These are phyloP conservation scores for Alternaria infectoria DNA, from an alignment of 2,329 filamentous ascomycete genomes.

Conservation along the genomic window DNA sequence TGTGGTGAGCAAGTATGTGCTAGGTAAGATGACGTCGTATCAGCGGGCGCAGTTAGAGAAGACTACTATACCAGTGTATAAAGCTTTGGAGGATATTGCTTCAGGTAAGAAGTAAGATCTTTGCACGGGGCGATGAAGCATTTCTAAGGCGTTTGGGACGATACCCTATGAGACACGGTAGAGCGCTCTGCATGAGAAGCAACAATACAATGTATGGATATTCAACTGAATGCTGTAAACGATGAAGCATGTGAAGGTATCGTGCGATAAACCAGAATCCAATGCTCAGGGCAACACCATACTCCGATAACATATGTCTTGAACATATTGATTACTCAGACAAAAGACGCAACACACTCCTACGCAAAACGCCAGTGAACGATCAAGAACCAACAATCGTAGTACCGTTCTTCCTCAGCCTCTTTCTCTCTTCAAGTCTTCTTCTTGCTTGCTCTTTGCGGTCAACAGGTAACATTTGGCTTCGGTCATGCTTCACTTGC, in stretches of 20 bases:
- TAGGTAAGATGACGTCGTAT: conserved; percentile 66
- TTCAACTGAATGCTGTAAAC: conserved; percentile 2
- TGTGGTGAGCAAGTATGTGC: conserved; percentile 78
- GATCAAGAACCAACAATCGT: not conserved
- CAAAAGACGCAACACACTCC: not conserved
- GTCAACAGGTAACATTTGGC: conserved; percentile 26
- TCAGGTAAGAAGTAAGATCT: conserved; percentile 34
- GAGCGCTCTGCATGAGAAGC: conserved; percentile 1
- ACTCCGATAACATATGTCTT: not conserved
- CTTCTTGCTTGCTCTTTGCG: conserved; percentile 36
- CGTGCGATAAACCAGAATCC: conserved; percentile 23
- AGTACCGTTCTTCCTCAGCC: conserved; percentile 28
- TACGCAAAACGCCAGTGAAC: not conserved
- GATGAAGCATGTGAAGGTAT: conserved; percentile 25
- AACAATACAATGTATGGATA: conserved; percentile 13
- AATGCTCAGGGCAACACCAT: conserved; percentile 3
- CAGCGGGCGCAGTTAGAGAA: conserved; percentile 55
- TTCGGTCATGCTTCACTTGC: conserved; percentile 25
- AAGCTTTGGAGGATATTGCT: conserved; percentile 60
- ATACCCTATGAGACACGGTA: conserved; percentile 14
- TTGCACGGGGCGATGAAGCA: conserved; percentile 8
- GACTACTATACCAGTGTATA: conserved; percentile 57
- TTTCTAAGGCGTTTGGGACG: conserved; percentile 13
- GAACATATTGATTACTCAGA: not conserved
- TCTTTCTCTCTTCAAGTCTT: conserved; percentile 36